Evolutionary conservation across 2,329 filamentous ascomycete genomes (phyloP).

Genomic region (Helotiales sp.): DNA sequence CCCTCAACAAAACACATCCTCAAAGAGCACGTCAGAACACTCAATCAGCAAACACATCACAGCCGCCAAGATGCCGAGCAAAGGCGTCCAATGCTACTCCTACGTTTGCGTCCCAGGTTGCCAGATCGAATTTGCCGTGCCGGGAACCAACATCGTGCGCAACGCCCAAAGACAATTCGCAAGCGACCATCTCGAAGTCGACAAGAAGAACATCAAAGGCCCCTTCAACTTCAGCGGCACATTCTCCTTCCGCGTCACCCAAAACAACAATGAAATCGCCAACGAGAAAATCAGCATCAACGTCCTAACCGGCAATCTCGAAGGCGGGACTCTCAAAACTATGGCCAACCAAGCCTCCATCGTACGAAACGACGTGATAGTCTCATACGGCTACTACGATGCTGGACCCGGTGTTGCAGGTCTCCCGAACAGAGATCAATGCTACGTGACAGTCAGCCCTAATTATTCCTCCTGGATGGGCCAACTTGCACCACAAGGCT

Average conservation of each 20-base stretch:
- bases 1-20: background rate
- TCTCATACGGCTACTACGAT: slow-evolving; percentile 56
- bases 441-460: slow-evolving; percentile 51
- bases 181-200: slow-evolving; percentile 52
- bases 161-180: slow-evolving; percentile 45
- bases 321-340: slow-evolving; percentile 44
- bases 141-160: slow-evolving; percentile 44
- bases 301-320: slow-evolving; percentile 50
- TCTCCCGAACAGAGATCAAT: slow-evolving; percentile 51
- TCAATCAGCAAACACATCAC: background rate
- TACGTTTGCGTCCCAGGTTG: slow-evolving; percentile 48
- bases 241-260: slow-evolving; percentile 50
- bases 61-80: slow-evolving; percentile 47
- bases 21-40: background rate
- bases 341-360: slow-evolving; percentile 35
- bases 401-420: slow-evolving; percentile 51
- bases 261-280: slow-evolving; percentile 47
- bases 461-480: slow-evolving; percentile 53
- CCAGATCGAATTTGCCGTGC: slow-evolving; percentile 52
- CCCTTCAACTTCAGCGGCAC: slow-evolving; percentile 51
- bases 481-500: slow-evolving; percentile 47
- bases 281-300: slow-evolving; percentile 54
- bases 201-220: slow-evolving; percentile 48
- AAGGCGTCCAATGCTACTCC: slow-evolving; percentile 47
- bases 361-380: slow-evolving; percentile 46